Evolutionary conservation across 495 filamentous ascomycete species (phyloP), one percentile per base, ranked within the genome.

Genomic region (Xylaria scruposa): DNA sequence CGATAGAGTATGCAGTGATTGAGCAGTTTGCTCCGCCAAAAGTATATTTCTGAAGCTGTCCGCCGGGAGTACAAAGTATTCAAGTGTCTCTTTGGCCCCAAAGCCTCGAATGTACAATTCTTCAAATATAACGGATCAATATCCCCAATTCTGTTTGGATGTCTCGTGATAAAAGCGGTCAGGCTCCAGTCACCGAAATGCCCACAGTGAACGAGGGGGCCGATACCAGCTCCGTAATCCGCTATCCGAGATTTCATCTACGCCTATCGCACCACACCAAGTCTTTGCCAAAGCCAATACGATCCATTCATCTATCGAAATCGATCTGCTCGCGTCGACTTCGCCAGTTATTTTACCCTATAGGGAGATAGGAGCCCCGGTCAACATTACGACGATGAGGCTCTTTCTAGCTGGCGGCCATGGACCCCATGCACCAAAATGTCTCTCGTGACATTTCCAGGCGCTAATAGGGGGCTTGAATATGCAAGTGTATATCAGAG

Each of bases 371-470:
- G 31, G 38, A 62, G 38, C 21, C 38, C 33, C 29, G 36, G 19
- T 24, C 21, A 62, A 42, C 60, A 36, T 42, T 62, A 26, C 38
- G 60, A 38, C 60, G 4, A 42, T 40, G 38, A 62, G 60, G 60
- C 60, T 40, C 60, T 62, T 62, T 42, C 60, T 15, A 62, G 60
- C 42, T 62, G n/a, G 38, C 38, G 21, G n/a, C 60, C 38, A 38
- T n/a, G 38, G 17, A 61, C 58, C 58, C 26, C 19, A 42, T 26
- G 38, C 60, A 24, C 26, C 53, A n/a, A 12, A 24, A 44, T 40
- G 60, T 15, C 60, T 24, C 36, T 40, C 12, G 19, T 9, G 54
- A 60, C 36, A 4, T 44, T 10, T 26, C 1, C 24, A 24, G 12
- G 36, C 38, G 6, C 38, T 42, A 6, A 26, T 44, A 7, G 38